phyloP scores from a whole-genome alignment of 148 eudicot species.

The Spergularia bocconei region DNA sequence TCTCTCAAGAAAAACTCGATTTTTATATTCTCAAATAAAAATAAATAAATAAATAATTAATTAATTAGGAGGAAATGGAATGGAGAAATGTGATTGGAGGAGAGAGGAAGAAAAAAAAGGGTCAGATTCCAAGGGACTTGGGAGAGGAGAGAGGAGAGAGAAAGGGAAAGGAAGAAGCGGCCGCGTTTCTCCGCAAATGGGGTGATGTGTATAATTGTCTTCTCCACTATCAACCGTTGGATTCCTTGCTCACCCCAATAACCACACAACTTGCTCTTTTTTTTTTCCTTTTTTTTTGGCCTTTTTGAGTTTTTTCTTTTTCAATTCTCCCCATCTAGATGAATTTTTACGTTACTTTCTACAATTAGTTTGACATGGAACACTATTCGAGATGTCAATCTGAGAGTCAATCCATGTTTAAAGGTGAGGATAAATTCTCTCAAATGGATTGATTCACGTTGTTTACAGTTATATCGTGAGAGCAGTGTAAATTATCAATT shows the following conservation, averaged over 20 bases:
- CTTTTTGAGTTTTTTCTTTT: not conserved
- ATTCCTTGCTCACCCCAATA: slow-evolving; percentile 22
- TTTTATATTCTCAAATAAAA: too few species aligned
- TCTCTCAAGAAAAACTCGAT: too few species aligned
- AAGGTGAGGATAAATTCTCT: too few species aligned
- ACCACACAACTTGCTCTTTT: not conserved
- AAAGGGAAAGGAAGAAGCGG: slow-evolving; percentile 15
- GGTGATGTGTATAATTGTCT: not conserved
- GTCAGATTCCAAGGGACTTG: slow-evolving; percentile 35
- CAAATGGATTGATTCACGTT: too few species aligned
- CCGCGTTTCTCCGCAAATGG: slow-evolving; percentile 40
- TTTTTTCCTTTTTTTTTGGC: not conserved
- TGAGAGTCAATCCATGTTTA: too few species aligned
- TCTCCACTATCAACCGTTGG: slow-evolving; percentile 18
- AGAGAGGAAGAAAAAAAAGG: not conserved
- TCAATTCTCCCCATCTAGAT: not conserved
- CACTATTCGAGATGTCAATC: too few species aligned
- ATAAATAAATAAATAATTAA: too few species aligned
- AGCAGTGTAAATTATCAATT: too few species aligned
- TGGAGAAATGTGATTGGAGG: not conserved
- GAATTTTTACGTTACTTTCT: too few species aligned
- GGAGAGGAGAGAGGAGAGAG: slow-evolving; percentile 3
- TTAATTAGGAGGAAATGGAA: too few species aligned
- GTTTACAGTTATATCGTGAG: too few species aligned
- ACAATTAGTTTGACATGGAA: too few species aligned